Evolutionary conservation across 2,329 filamentous ascomycete genomes (phyloP), one percentile per base, ranked within the genome.

Genomic region (Cyanodermella asteris): DNA sequence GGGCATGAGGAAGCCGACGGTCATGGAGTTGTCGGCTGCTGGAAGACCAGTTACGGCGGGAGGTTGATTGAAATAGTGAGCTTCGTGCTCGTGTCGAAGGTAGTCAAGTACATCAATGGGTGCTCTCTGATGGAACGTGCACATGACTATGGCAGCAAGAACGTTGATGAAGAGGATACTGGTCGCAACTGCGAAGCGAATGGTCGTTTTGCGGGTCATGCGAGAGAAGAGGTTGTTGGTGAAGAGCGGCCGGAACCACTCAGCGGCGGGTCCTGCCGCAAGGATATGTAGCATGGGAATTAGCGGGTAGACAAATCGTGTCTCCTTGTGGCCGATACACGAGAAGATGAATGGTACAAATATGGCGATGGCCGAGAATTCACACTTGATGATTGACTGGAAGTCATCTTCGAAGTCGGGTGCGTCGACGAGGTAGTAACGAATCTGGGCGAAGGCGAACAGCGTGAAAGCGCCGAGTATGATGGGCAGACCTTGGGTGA

Each of bases 251-350:
- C 51, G 49, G 44, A 84, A 80, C 51, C 77, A 81, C 6, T 55
- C 46, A 3, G 64, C 55, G 10, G 77, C 49, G 3, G 68, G 59
- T 0, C 67, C 63, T 1, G 80, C 78, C 2, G 76, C 67, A 19
- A 94, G 55, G 33, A 91, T 54, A 43, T 87, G 78, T 5, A 97
- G 61, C n/a, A 72, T 61, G 2, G 87, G 84, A 2, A 94, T 61
- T 11, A 97, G 61, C 1, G 87, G 84, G 40, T 91, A 91, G 36
- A 94, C 76, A 54, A 97, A 97, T 40, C 87, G 78, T 38, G 91
- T 77, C 57, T 97, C 87, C 47, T 97, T 97, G 53, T 97, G 87
- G 2, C 80, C 70, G 36, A 94, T 76, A 23, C 76, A 42, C 2
- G 78, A 91, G 17, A 94, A 60, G 3, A 56, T 46, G 2, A 51